Base-by-base conservation (phyloP, 805 yeast species). In the Pichia paraexigua region DNA sequence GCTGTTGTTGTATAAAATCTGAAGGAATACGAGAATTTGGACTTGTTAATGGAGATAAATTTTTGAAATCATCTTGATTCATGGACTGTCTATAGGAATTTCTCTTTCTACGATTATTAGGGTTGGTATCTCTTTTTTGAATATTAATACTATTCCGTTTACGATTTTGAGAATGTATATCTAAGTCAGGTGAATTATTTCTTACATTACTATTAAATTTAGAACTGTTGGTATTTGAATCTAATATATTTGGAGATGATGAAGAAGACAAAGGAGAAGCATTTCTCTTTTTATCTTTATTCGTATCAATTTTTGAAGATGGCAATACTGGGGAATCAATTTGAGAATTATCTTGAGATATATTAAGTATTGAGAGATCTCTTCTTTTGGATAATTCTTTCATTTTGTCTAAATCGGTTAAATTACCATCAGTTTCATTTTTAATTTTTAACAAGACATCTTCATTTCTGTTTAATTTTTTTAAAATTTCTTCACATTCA, bases 401-500 rank as follows among this genome's bases (percentile, higher is more conserved):
- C 43, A 50, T 43, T 25, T 46, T 50, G n/a, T 46, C 56, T 12
- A 41, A 22, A 37, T 53, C 46, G 6, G 49, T 41, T 18, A 48
- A n/a, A 22, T 50, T 47, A 24, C 52, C 53, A 11, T 40, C 18
- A 5, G 54, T 49, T 9, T 51, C 47, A 21, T 47, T 53, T 28
- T 55, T 54, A 40, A 62, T 45, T 41, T 58, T 56, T 18, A 53
- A 22, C 21, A 54, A 47, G n/a, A 62, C 50, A 35, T 57, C 55
- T 48, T 61, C 67, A 47, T 56, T 59, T 43, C 63, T 53, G 28
- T 61, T 60, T n/a, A 65, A 42, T 30, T 59, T 51, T 25, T 66
- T 68, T 53, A 82, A 68, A 21, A 75, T 67, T 9, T 71, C 72
- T 45, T 75, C 75, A 50, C 79, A 75, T 48, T 78, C 76, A 41